Base-by-base conservation (phyloP, 73 alveolate genomes). In the Paramecium sonneborni region DNA sequence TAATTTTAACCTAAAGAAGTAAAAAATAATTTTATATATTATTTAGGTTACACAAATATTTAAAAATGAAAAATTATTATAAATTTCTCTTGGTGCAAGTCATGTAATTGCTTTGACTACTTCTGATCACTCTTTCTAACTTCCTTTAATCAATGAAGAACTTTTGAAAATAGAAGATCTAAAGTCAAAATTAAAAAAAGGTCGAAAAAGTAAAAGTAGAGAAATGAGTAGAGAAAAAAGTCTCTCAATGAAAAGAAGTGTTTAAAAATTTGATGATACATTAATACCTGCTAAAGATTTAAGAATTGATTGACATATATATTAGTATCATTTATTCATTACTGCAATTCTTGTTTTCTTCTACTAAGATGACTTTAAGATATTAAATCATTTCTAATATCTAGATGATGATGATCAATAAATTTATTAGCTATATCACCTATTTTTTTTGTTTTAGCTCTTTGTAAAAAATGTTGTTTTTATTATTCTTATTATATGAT, bases 1-100 rank as follows among this genome's bases (percentile, higher is more conserved):
- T 62, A 43, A 26, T 76, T 37, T 43, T 52, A 88, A n/a, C 90
- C 90, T 3, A 43, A 79, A 24, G 74, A 79, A 7, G 90, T 79
- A 79, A 32, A 12, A 32, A 3, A 23, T 41, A 1, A 41, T 41
- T 43, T 18, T 44, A n/a, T 20, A 43, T 79, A 79, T 52, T 6
- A 18, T 2, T 5, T 43, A 79, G 90, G 74, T 79, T n/a, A 79
- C 69, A 62, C 6, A 43, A 30, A 62, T 62, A 12, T 62, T 62
- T 62, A 32, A 26, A 30, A 62, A 32, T 62, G 84, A 62, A 62
- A 62, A 62, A 62, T 12, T 62, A 10, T 62, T 62, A 62, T 32
- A 62, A 62, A 30, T 62, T 12, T 62, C 84, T 14, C 84, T 62
- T 26, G 84, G 84, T 10, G 84, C 84, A 2, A 62, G 84, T 32